phyloP scores from a whole-genome alignment of 768 basidiomycete species.

The Rhodotorula sphaerocarpa region DNA sequence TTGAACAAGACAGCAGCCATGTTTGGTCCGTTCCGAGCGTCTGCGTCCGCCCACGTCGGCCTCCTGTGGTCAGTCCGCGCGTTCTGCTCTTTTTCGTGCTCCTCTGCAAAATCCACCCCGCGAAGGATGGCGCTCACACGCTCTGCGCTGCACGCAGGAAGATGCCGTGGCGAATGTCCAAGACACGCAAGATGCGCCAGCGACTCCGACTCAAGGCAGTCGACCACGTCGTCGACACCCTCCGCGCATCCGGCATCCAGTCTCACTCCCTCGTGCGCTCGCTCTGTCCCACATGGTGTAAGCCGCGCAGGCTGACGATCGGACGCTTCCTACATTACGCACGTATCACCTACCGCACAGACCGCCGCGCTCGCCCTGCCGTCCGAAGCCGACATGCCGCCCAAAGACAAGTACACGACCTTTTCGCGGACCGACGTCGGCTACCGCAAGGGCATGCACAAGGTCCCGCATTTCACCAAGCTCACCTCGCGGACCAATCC shows the following conservation, averaged over 20 bases:
- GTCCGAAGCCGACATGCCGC: conserved; percentile 84
- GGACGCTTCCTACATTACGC: not conserved
- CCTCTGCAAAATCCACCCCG: no score
- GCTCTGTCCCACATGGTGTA: not conserved
- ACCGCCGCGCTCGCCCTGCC: conserved; percentile 69
- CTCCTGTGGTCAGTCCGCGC: no score
- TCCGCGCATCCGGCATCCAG: conserved; percentile 70
- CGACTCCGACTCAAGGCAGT: conserved; percentile 82
- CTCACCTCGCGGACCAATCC: conserved; percentile 24
- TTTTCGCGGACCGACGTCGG: conserved; percentile 54
- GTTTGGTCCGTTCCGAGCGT: no score
- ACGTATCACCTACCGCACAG: conserved; percentile 45
- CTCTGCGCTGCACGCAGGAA: conserved; percentile 56
- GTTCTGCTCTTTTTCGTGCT: no score
- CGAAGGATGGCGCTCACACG: no score
- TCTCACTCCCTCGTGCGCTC: conserved; percentile 64
- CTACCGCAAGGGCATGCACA: conserved; percentile 91
- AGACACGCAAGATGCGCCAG: conserved; percentile 84
- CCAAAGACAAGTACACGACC: conserved; percentile 90
- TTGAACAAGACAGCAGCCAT: not conserved
- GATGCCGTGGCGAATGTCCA: conserved; percentile 82
- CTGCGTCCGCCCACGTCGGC: no score
- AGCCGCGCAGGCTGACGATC: not conserved
- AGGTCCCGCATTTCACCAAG: conserved; percentile 49
- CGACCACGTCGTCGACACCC: conserved; percentile 83